Percentiles rank a stretch among this genome's conserved stretches.
These are phyloP conservation scores for Chrysochromulina tobinii DNA, from an alignment of 78 protist species.

Conservation along the genomic window DNA sequence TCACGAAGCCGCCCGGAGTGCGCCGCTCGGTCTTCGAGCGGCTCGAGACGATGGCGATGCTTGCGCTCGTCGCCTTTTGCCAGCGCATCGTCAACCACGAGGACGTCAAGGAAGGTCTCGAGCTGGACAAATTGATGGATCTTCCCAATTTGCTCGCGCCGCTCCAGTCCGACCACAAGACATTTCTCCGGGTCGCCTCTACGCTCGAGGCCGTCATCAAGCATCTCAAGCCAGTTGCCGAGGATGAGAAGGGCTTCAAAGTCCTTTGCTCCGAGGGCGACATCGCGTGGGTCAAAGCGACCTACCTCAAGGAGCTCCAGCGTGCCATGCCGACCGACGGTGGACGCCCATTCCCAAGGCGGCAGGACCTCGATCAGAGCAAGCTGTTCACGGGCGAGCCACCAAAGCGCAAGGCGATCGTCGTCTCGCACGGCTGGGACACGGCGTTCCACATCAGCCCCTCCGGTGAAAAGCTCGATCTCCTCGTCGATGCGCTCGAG, in stretches of 20 bases:
- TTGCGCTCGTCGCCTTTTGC: background rate
- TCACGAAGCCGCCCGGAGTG: background rate
- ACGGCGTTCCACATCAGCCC: background rate
- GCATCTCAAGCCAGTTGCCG: background rate
- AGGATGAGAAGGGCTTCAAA: background rate
- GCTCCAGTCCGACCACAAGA: background rate
- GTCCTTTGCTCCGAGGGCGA: background rate
- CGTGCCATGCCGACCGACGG: background rate
- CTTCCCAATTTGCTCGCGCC: background rate
- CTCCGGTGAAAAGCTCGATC: background rate
- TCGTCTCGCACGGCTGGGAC: background rate
- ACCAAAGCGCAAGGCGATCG: background rate
- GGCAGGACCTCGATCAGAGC: background rate
- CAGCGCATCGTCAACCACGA: background rate
- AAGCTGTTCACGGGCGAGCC: background rate
- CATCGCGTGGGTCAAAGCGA: background rate
- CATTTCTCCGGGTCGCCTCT: background rate
- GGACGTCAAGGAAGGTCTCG: background rate
- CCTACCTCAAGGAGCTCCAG: background rate
- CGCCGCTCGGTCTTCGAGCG: background rate
- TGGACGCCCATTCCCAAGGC: background rate
- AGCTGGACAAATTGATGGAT: background rate
- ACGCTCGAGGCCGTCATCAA: background rate
- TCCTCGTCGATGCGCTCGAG: background rate
- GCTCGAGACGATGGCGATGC: background rate